Percentiles rank a stretch among this genome's conserved stretches.
phyloP scores from a whole-genome alignment of 73 alveolate species.

The Tetrahymena malaccensis region DNA sequence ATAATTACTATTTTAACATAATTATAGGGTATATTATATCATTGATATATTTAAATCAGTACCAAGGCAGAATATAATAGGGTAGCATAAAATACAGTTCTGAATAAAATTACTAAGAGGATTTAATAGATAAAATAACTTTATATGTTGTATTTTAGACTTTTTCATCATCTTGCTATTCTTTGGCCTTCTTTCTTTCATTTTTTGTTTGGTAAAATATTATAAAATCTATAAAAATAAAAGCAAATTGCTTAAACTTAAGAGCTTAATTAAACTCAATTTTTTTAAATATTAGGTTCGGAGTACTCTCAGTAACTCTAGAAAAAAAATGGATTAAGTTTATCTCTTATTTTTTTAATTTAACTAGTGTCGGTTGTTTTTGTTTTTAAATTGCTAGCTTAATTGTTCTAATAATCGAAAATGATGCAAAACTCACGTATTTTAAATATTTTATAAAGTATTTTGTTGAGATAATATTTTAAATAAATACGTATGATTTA shows the following conservation, averaged over 20 bases:
- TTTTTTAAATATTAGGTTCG: background rate
- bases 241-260: background rate
- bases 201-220: background rate
- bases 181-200: background rate
- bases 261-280: background rate
- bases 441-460: too few relatives aligned
- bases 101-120: background rate
- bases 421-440: background rate
- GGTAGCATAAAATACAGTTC: background rate
- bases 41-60: background rate
- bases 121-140: background rate
- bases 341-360: too few relatives aligned
- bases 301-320: background rate
- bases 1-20: too few relatives aligned
- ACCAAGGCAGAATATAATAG: background rate
- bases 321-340: background rate
- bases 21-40: background rate
- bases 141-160: background rate
- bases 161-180: background rate
- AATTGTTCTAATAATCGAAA: too few relatives aligned
- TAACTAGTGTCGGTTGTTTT: background rate
- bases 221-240: too few relatives aligned
- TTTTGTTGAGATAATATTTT: too few relatives aligned
- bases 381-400: background rate
- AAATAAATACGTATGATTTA: too few relatives aligned